Conservation (phyloP, 1,139 yeast species). For the Pichia inconspicua region DNA sequence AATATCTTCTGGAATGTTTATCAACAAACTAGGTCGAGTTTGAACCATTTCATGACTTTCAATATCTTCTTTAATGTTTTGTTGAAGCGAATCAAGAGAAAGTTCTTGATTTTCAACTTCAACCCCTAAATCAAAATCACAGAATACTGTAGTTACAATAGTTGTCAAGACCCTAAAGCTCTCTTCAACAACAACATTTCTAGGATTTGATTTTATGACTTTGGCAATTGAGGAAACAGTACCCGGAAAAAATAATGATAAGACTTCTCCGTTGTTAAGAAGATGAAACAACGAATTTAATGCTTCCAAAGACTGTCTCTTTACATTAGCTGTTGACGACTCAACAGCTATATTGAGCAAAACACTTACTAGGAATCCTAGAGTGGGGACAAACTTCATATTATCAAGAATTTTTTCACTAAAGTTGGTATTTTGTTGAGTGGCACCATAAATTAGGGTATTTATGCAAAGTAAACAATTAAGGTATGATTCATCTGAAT, state of each 20-base stretch:
- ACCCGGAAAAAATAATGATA: constrained; percentile 52
- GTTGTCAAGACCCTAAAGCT: constrained; percentile 30
- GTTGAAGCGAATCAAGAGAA: constrained; percentile 17
- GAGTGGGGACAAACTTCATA: constrained; percentile 32
- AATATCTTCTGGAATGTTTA: constrained; percentile 17
- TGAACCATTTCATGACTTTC: constrained; percentile 1
- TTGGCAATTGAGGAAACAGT: constrained; percentile 43
- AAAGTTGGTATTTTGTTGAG: constrained; percentile 24
- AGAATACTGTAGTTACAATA: constrained; percentile 33
- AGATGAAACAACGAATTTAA: constrained; percentile 30
- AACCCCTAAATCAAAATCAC: constrained; percentile 32
- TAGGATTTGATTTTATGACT: constrained; percentile 32
- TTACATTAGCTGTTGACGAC: constrained; percentile 28
- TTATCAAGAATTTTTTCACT: constrained; percentile 30
- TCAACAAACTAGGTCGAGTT: neutral
- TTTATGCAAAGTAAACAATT: constrained; percentile 37
- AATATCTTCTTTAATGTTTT: neutral
- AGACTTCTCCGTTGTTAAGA: constrained; percentile 41
- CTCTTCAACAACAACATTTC: constrained; percentile 34
- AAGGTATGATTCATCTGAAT: constrained; percentile 33
- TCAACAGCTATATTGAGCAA: constrained; percentile 32
- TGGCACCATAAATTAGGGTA: constrained; percentile 26
- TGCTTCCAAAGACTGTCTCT: constrained; percentile 31
- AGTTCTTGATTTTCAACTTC: constrained; percentile 2
- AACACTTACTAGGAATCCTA: constrained; percentile 42